Evolutionary conservation across 192 early-diverging fungal species (phyloP), one percentile per base, ranked within the genome.

Genomic region (Rhizophagus sp.): DNA sequence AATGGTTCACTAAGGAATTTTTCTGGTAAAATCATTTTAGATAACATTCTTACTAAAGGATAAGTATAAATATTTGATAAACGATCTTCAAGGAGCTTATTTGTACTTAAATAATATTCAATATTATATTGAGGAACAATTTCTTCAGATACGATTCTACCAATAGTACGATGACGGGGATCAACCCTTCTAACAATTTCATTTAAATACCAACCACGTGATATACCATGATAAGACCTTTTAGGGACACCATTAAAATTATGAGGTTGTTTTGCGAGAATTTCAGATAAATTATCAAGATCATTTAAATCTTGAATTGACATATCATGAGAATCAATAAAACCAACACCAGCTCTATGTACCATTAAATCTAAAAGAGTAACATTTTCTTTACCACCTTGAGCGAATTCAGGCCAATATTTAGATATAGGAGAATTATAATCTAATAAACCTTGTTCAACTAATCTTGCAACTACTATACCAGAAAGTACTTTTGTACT

Each of bases 331-430:
- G 80, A 76, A 76, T 91, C 89, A 15, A 95, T 75, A 61, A 69
- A 89, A n/a, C 88, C 83, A 19, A 95, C 91, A 25, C 93, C 92
- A 25, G 85, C 90, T 22, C 84, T 82, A 74, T 95, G 93, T 44
- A 81, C 84, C 80, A 95, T 87, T 49, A 95, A 73, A 76, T 89
- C 85, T 2, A 73, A 75, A 44, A 95, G n/a, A 1, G 91, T 91
- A 22, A 95, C 90, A 41, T 94, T 79, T 52, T 90, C 82, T 81
- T 95, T 95, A 66, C 89, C 89, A 11, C 91, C 90, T 66, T 85
- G 84, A 6, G 86, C 93, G 83, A 95, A 95, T 79, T 94, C 92
- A 2, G 93, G 93, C 93, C 93, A 95, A 77, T 91, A 88, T 8
- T 86, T 81, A 2, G 86, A 73, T 41, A 95, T 85, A 27, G 74